Percentiles rank a stretch among this genome's conserved stretches.
Evolutionary conservation across 805 yeast genomes (phyloP).

Genomic region (Starmera caribaea): DNA sequence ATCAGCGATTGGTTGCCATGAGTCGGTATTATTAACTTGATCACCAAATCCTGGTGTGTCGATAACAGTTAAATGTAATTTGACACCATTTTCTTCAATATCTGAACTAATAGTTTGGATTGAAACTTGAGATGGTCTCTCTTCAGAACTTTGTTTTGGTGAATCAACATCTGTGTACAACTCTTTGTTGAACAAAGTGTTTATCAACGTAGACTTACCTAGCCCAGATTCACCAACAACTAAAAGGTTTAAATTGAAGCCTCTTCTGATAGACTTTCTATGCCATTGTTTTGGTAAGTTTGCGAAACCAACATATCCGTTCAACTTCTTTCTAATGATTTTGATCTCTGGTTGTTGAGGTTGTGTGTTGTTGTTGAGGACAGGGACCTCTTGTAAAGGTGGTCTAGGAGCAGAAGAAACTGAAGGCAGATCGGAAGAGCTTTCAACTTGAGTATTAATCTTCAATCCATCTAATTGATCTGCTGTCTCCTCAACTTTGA

Average conservation of each 20-base stretch:
- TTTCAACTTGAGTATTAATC: background rate
- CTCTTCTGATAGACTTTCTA: slow-evolving; percentile 81
- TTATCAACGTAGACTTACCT: slow-evolving; percentile 87
- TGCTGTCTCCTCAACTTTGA: too few relatives aligned
- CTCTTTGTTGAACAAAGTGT: slow-evolving; percentile 74
- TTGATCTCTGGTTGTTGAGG: slow-evolving; percentile 33
- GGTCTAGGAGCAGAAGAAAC: background rate
- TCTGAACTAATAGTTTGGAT: slow-evolving; percentile 57
- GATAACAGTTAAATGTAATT: slow-evolving; percentile 71
- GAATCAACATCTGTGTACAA: slow-evolving; percentile 35
- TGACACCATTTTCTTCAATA: slow-evolving; percentile 91
- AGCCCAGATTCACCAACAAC: slow-evolving; percentile 88
- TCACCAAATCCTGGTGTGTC: slow-evolving; percentile 96
- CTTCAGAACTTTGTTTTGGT: slow-evolving; percentile 30
- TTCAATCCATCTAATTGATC: too few relatives aligned
- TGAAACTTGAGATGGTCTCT: slow-evolving; percentile 35
- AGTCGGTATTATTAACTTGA: slow-evolving; percentile 63
- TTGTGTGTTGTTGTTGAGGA: slow-evolving; percentile 1
- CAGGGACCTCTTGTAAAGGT: background rate
- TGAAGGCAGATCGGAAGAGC: too few relatives aligned
- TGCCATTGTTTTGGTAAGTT: slow-evolving; percentile 99
- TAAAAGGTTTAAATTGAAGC: slow-evolving; percentile 81
- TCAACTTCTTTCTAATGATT: slow-evolving; percentile 72
- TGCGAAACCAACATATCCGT: slow-evolving; percentile 94
- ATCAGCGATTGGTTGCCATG: slow-evolving; percentile 87